Conservation (phyloP, 2,329 filamentous ascomycete genomes). For the Ascocoryne sarcoides region DNA sequence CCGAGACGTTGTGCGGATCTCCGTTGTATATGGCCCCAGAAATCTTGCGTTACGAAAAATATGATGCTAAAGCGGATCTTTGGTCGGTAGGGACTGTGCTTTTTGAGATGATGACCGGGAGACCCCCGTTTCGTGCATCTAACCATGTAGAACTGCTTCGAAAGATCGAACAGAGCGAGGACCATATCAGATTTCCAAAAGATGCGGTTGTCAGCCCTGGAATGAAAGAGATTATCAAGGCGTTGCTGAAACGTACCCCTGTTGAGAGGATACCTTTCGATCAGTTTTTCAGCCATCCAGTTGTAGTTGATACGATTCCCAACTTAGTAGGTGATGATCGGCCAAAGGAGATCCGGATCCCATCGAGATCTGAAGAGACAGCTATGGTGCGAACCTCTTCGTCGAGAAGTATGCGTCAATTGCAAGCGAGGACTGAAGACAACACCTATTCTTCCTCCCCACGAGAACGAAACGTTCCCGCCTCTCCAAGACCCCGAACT, state of each 20-base stretch:
- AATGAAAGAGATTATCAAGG: conserved; percentile 73
- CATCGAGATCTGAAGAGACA: conserved; percentile 14
- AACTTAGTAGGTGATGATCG: conserved; percentile 73
- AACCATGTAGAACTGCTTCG: conserved; percentile 92
- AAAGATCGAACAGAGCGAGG: conserved; percentile 83
- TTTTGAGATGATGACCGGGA: conserved; percentile 89
- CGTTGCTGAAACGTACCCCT: conserved; percentile 75
- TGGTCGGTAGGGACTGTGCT: conserved; percentile 97
- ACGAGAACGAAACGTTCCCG: conserved; percentile 13
- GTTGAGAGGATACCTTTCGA: conserved; percentile 80
- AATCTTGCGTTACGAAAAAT: conserved; percentile 93
- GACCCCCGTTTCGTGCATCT: conserved; percentile 80
- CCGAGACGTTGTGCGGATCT: conserved; percentile 92
- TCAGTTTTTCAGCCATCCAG: conserved; percentile 69
- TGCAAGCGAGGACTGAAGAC: conserved; percentile 12
- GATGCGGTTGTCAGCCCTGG: conserved; percentile 63
- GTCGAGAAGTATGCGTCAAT: conserved; percentile 14
- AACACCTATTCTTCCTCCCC: conserved; percentile 21
- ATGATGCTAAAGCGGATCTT: conserved; percentile 91
- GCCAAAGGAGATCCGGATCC: conserved; percentile 20
- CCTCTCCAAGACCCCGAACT: conserved; percentile 15
- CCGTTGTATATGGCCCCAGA: conserved; percentile 98
- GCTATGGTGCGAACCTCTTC: conserved; percentile 19
- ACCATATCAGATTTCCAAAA: conserved; percentile 73
- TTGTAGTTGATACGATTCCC: conserved; percentile 69